Evolutionary conservation across 1,139 yeast species (phyloP), one percentile per base, ranked within the genome.

Genomic region (Yamadazyma diddensiae): DNA sequence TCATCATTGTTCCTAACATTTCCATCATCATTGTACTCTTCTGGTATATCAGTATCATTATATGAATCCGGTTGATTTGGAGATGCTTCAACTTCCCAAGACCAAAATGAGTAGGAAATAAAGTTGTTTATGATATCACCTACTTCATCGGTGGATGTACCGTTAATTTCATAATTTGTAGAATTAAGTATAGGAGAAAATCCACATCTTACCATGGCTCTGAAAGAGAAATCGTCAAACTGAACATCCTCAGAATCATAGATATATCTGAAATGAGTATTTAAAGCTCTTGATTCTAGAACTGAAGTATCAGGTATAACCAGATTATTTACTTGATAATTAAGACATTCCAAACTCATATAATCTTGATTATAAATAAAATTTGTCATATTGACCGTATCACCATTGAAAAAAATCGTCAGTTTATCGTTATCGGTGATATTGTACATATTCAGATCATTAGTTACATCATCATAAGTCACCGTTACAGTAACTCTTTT

Each of bases 121-220:
- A 55, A 64, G 14, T 49, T 28, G 28, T 52, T 41, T 21, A 58
- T 45, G 6, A 58, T 40, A 3, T 37, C 42, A 3, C 42, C 47
- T 2, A 46, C 26, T 16, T 34, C 35, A 24, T 36, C 38, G 10
- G 35, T 18, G 2, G 31, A 17, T n/a, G 33, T 39, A 6, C 52
- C 46, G 2, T 43, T 37, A n/a, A 67, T 45, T 1, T 28, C 19
- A 35, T 62, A 60, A 3, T 24, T 11, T 1, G 62, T 41, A 3
- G 70, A 57, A 39, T 68, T 72, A 15, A 85, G 52, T 1, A 85
- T 63, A 0, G 92, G 84, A 0, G 81, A 64, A 34, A 60, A 69
- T 0, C 94, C 94, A 47, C 82, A 71, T 15, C 56, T 43, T 1
- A 79, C 52, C 28, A 64, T 63, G 2, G 57, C 46, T 18, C 50